Evolutionary conservation across 768 basidiomycete genomes (phyloP), one percentile per base, ranked within the genome.

Genomic region (Naganishia vishniacii): DNA sequence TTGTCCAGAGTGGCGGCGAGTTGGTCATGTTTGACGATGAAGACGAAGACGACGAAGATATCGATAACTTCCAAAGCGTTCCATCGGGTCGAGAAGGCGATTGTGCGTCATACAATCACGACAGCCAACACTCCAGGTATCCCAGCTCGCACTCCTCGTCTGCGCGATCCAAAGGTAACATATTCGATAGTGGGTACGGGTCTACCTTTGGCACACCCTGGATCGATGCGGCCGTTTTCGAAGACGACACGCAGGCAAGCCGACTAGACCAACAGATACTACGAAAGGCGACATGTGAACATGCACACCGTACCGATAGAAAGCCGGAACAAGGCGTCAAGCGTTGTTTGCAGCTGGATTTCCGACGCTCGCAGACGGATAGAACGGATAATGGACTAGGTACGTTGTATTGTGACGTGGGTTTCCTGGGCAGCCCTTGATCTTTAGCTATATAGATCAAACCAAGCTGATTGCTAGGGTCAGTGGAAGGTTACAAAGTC

Each of bases 1-100:
- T 89, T 49, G 85, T 86, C 41, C 88, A 85, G 73, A 83, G 85
- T 23, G 64, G 58, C 8, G 71, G 70, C 28, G 48, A 56, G 26
- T 34, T 62, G 25, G 60, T 46, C 5, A 41, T 53, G 13, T 65
- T 63, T 25, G 51, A 63, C 15, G 62, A 63, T 23, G 62, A 63
- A 2, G 62, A 49, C 16, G 62, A 60, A 3, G 11, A 25, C 11
- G 41, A 60, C 8, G 40, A 60, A 8, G 26, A 12, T 6, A 18
- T 13, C 3, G 58, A 26, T 7, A 25, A 41, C 6, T 20, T 15
- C 5, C 11, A 3, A 8, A n/a, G 23, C 13, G 20, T 18, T 11
- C 16, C 16, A 5, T 5, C 18, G 16, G 4, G 18, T 9, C 31
- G 53, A 37, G 13, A 6, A 34, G 53, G 31, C 16, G 40, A 40